Evolutionary conservation across 306 rosid species (phyloP), one percentile per base, ranked within the genome.

Genomic region (cucumber (Cucumis sativus)): DNA sequence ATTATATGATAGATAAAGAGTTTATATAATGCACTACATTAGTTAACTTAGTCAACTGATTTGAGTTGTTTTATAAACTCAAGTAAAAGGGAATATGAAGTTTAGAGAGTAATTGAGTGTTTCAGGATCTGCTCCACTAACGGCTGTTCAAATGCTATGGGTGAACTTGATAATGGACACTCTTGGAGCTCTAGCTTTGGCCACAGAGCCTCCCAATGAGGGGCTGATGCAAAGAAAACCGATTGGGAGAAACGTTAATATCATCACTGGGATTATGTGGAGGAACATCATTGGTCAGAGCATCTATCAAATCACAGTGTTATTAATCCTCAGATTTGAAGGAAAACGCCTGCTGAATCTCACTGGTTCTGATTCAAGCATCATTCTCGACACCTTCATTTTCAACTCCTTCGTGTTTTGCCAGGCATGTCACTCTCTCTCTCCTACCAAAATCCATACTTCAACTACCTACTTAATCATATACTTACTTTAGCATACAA

Each of bases 71-170:
- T 47, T 47, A 47, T 47, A 47, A 47, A 5, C 16, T 47, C 4
- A 47, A 47, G 3, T 47, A 2, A 47, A 47, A 3, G 6, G 1
- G 16, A 12, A 5, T 3, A 5, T 10, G n/a, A 66, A 2, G 1
- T 67, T 4, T 17, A 1, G 17, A 43, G 49, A 43, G 30, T n/a
- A 5, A 68, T 21, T 6, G 73, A 78, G 30, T 77, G 9, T 52
- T 85, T 60, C 89, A 94, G 98, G 97, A 0, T 64, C 91, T 37
- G 89, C 98, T 66, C 98, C 98, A 65, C 89, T 94, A 7, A 90
- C 96, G 8, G 96, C 98, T 69, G 97, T 91, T 68, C 98, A 94
- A 84, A 91, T 94, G 97, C 96, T 94, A 37, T 94, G 98, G 97
- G 96, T 94, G 64, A 94, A 94, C 88, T 82, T 94, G 91, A 94